Percentiles rank a stretch among this genome's conserved stretches.
phyloP scores from a whole-genome alignment of 805 yeast genomes.

The Candida anglica region DNA sequence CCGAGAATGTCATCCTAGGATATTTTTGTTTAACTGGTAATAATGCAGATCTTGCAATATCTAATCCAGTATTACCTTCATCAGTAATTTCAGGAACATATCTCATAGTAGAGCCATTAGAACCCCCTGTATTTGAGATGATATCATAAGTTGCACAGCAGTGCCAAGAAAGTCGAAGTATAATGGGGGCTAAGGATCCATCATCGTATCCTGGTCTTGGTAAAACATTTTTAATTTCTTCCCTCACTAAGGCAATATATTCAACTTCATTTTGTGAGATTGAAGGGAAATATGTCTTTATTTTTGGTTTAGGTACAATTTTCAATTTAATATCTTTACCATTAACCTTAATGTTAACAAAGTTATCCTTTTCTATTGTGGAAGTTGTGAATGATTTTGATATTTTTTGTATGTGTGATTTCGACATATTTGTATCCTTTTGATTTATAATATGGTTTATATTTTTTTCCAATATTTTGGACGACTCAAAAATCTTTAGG shows the following conservation, averaged over 20 bases:
- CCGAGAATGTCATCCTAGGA: conserved; percentile 64
- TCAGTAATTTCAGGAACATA: conserved; percentile 49
- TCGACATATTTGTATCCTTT: too few species aligned
- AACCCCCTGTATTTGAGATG: conserved; percentile 52
- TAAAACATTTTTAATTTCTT: conserved; percentile 30
- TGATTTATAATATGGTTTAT: too few species aligned
- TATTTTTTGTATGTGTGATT: too few species aligned
- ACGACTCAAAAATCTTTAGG: too few species aligned
- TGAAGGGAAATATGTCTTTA: conserved; percentile 5
- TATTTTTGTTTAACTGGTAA: conserved; percentile 50
- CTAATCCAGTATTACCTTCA: conserved; percentile 49
- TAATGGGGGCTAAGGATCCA: conserved; percentile 71
- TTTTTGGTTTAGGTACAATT: conserved; percentile 5
- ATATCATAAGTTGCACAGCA: conserved; percentile 77
- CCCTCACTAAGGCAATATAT: conserved; percentile 17
- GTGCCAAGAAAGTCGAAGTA: conserved; percentile 85
- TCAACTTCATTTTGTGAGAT: conserved; percentile 9
- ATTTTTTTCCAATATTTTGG: too few species aligned
- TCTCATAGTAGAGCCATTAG: conserved; percentile 55
- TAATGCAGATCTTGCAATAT: conserved; percentile 51
- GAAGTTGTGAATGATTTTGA: too few species aligned
- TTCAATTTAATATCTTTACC: conserved; percentile 5
- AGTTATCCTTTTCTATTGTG: too few species aligned
- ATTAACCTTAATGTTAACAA: conserved; percentile 2
- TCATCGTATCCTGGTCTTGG: conserved; percentile 50